Percentiles rank a stretch among this genome's conserved stretches.
Conservation (phyloP, 2,329 filamentous ascomycete species). For the Tetracladium maxilliforme region DNA sequence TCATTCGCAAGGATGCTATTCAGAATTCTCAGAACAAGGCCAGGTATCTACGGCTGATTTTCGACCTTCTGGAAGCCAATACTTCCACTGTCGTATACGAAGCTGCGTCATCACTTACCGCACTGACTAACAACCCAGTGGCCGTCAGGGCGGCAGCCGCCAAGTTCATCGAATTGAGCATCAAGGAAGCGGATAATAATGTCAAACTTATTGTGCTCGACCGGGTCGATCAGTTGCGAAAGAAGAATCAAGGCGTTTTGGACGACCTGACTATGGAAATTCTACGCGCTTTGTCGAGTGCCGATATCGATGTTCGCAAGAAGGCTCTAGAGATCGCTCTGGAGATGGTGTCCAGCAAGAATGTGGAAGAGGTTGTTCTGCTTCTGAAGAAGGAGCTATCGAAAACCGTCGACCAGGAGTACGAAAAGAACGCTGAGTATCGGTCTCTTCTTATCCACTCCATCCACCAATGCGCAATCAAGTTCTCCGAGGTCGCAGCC, state of each 20-base stretch:
- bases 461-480: slow-evolving; percentile 97
- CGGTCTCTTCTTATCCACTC: slow-evolving; percentile 90
- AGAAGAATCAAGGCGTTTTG: slow-evolving; percentile 78
- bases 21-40: slow-evolving; percentile 93
- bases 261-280: slow-evolving; percentile 97
- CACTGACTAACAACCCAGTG: slow-evolving; percentile 89
- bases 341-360: slow-evolving; percentile 98
- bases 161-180: slow-evolving; percentile 93
- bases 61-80: slow-evolving; percentile 85
- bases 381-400: slow-evolving; percentile 93
- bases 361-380: slow-evolving; percentile 93
- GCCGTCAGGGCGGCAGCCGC: slow-evolving; percentile 91
- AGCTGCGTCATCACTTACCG: slow-evolving; percentile 85
- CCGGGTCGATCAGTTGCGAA: slow-evolving; percentile 74
- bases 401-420: slow-evolving; percentile 96
- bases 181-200: slow-evolving; percentile 97
- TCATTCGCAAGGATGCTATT: slow-evolving; percentile 94
- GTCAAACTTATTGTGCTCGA: slow-evolving; percentile 97
- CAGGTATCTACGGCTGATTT: slow-evolving; percentile 84
- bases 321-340: slow-evolving; percentile 84
- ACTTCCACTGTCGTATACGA: slow-evolving; percentile 96
- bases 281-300: slow-evolving; percentile 81
- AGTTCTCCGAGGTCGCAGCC: slow-evolving; percentile 94
- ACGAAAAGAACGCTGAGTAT: slow-evolving; percentile 96
- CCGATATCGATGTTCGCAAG: slow-evolving; percentile 87